phyloP scores from a whole-genome alignment of 2,329 filamentous ascomycete genomes.

The Monilinia laxa region DNA sequence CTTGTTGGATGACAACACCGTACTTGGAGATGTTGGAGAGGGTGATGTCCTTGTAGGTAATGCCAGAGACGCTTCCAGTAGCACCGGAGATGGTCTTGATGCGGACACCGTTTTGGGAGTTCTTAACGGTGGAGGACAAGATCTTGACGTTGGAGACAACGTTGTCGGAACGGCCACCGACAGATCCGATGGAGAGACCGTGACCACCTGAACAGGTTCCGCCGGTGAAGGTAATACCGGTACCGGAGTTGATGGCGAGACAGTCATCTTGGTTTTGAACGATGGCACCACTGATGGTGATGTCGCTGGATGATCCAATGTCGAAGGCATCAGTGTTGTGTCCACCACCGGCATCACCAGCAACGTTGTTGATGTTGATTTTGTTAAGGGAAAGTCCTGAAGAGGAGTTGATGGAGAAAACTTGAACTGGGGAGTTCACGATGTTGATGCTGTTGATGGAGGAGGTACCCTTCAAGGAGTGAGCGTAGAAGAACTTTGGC shows the following conservation, averaged over 20 bases:
- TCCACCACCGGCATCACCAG: slow-evolving; percentile 45
- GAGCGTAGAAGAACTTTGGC: slow-evolving; percentile 62
- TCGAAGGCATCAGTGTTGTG: slow-evolving; percentile 59
- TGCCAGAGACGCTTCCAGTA: slow-evolving; percentile 45
- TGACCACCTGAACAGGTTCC: slow-evolving; percentile 39
- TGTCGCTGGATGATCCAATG: slow-evolving; percentile 47
- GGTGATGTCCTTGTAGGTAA: slow-evolving; percentile 55
- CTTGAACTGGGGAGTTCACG: slow-evolving; percentile 56
- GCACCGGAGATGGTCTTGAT: slow-evolving; percentile 44
- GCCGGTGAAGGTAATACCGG: slow-evolving; percentile 37
- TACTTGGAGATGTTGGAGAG: slow-evolving; percentile 48
- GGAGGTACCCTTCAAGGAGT: slow-evolving; percentile 51
- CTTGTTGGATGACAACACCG: slow-evolving; percentile 57
- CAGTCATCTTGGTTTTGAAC: slow-evolving; percentile 62
- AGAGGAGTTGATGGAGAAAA: slow-evolving; percentile 49
- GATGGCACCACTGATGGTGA: slow-evolving; percentile 52
- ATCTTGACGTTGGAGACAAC: slow-evolving; percentile 54
- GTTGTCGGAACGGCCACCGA: slow-evolving; percentile 57
- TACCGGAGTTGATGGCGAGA: slow-evolving; percentile 57
- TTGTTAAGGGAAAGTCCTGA: slow-evolving; percentile 47
- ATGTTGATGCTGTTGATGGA: slow-evolving; percentile 51
- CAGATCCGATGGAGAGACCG: slow-evolving; percentile 58
- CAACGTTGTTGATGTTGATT: slow-evolving; percentile 58
- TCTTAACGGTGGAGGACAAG: slow-evolving; percentile 46
- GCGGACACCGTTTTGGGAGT: slow-evolving; percentile 53